Evolutionary conservation across 495 filamentous ascomycete species (phyloP), one percentile per base, ranked within the genome.

Genomic region (Tuber brumale): DNA sequence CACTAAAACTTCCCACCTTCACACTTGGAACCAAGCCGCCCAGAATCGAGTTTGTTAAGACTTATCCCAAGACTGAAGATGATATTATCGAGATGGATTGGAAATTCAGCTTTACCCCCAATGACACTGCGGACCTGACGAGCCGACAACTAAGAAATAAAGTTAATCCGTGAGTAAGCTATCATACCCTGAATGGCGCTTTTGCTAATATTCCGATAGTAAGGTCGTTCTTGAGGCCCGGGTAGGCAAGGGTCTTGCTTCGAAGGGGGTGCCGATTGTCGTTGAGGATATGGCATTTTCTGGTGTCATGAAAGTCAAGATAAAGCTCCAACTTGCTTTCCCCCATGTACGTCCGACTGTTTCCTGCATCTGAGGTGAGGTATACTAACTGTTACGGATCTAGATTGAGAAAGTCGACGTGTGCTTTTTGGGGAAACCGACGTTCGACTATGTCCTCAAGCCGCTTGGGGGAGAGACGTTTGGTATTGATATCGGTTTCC

Each of bases 81-180:
- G 95, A 99, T 81, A 92, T 92, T 74, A 92, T 99, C 66, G 88
- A 98, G 74, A 99, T 98, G 96, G 95, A 99, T 83, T 99, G 95
- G 95, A 94, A 97, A 80, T 98, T 99, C 85, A 97, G 94, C 86
- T 99, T 99, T 85, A 98, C 92, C 0, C 95, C 95, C 14, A 97
- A 95, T 80, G 95, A 99, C 84, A 92, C 88, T 16, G 89, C 92
- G 76, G 95, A 99, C 85, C 87, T 99, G 87, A 99, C 95, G 8
- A 86, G 90, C 35, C 90, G 91, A 69, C 95, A 99, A 82, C 83
- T 96, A 79, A 95, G 93, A 85, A 92, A 95, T 85, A 97, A 96
- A 85, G 88, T 97, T 83, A 97, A 99, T 83, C 95, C 95, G 80
- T 81, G 76, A 75, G 80, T 31, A 14, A 2, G 21, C 23, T 70